Evolutionary conservation across 371 early-diverging fungal species (phyloP), one percentile per base, ranked within the genome.

Genomic region (Blakeslea trispora): DNA sequence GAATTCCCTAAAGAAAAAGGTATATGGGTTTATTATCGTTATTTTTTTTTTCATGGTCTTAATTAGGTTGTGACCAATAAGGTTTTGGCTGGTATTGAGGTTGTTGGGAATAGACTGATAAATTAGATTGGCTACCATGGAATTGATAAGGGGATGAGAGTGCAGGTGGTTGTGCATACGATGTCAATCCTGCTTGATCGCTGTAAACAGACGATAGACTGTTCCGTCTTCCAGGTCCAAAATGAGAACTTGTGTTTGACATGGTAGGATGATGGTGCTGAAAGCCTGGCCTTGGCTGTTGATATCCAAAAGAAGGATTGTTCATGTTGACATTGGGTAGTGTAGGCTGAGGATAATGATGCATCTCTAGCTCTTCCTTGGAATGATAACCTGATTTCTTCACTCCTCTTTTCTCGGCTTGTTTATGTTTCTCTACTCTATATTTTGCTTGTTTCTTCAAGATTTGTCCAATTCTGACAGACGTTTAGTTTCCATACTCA

Each of bases 401-500:
- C 35, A 32, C 7, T 22, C 46, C 24, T 10, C 50, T 41, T 10
- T 61, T 50, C 14, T 51, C 34, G 7, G 34, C 34, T n/a, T 53
- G 34, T 23, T 50, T 47, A 28, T 50, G 50, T 15, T 60, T 59
- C 31, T 63, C 60, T n/a, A 66, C 56, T 47, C 70, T 52, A 18
- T 54, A 57, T 11, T 43, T 51, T 22, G 72, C 68, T 43, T 71
- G 72, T 41, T 71, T 71, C 48, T 51, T 64, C 6, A 71, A 34
- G 9, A 71, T 39, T 19, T 71, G 68, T 11, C 59, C 60, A 11
- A 71, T 68, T 50, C 72, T 71, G 51, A n/a, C n/a, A n/a, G n/a
- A n/a, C n/a, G n/a, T n/a, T n/a, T n/a, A n/a, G n/a, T n/a, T n/a
- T n/a, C n/a, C n/a, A n/a, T n/a, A n/a, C n/a, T n/a, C n/a, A n/a